phyloP scores from a whole-genome alignment of 305 asterid genomes.

The Andrographis paniculata region DNA sequence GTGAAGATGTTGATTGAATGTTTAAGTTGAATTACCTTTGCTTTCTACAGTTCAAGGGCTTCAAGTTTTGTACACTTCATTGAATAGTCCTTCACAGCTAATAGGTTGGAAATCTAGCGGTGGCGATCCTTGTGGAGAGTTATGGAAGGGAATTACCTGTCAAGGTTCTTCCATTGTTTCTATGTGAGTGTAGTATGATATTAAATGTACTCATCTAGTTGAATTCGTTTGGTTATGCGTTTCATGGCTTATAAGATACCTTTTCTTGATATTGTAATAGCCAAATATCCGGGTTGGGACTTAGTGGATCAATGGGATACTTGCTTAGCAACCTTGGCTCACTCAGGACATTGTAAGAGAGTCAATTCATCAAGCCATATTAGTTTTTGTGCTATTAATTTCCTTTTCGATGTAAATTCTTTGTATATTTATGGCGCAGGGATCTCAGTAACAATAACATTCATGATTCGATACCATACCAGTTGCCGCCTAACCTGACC shows the following conservation, averaged over 20 bases:
- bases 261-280: constrained; percentile 38
- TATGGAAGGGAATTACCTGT: constrained; percentile 82
- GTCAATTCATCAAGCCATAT: constrained; percentile 12
- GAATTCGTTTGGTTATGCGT: constrained; percentile 6
- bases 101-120: constrained; percentile 78
- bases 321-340: constrained; percentile 62
- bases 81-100: constrained; percentile 73
- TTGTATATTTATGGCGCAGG: constrained; percentile 35
- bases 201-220: constrained; percentile 6
- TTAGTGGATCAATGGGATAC: constrained; percentile 88
- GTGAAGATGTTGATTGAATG: not conserved
- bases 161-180: constrained; percentile 70
- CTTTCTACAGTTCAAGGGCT: constrained; percentile 69
- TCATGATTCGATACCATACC: constrained; percentile 67
- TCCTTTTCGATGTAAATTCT: constrained; percentile 5
- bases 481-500: constrained; percentile 76
- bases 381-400: constrained; percentile 4
- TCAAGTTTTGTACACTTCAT: constrained; percentile 65
- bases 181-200: constrained; percentile 43
- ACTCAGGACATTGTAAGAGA: constrained; percentile 61
- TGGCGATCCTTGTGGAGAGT: constrained; percentile 94
- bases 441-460: constrained; percentile 84
- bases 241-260: constrained; percentile 6
- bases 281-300: constrained; percentile 65
- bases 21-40: no score